A percentile compares a stretch with the other conserved stretches of the same genome.
phyloP scores from a whole-genome alignment of 371 early-diverging fungal species.

The Mucor ambiguus region DNA sequence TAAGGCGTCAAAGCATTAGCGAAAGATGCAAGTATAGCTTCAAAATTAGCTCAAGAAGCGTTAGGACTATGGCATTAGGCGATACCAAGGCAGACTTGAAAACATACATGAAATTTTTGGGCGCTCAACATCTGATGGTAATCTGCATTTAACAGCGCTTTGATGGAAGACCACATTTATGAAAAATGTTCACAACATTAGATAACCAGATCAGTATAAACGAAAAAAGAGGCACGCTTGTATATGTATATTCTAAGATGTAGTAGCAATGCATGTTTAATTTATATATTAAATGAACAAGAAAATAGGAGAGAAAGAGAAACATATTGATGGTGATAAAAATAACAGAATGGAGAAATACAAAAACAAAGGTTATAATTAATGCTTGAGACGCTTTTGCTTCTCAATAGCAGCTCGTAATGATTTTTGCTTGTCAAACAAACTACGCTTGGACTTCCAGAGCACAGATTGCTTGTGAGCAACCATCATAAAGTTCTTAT shows the following conservation, averaged over 20 bases:
- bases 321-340: conserved; percentile 4
- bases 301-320: background rate
- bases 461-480: conserved; percentile 85
- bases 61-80: too few relatives aligned
- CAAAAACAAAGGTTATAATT: conserved; percentile 21
- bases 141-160: too few relatives aligned
- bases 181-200: background rate
- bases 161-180: background rate
- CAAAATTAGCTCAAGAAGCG: too few relatives aligned
- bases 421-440: conserved; percentile 81
- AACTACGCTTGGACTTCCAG: conserved; percentile 81
- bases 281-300: conserved; percentile 3
- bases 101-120: background rate
- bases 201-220: background rate
- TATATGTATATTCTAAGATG: background rate
- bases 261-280: conserved; percentile 13
- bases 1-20: too few relatives aligned
- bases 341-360: conserved; percentile 8
- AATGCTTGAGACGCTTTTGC: conserved; percentile 63
- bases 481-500: conserved; percentile 95
- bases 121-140: background rate
- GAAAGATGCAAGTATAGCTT: too few relatives aligned
- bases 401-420: conserved; percentile 69
- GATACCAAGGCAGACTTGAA: background rate
- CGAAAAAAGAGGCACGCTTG: background rate